phyloP scores from a whole-genome alignment of 169 alveolate genomes.

The Perkinsus olseni region DNA sequence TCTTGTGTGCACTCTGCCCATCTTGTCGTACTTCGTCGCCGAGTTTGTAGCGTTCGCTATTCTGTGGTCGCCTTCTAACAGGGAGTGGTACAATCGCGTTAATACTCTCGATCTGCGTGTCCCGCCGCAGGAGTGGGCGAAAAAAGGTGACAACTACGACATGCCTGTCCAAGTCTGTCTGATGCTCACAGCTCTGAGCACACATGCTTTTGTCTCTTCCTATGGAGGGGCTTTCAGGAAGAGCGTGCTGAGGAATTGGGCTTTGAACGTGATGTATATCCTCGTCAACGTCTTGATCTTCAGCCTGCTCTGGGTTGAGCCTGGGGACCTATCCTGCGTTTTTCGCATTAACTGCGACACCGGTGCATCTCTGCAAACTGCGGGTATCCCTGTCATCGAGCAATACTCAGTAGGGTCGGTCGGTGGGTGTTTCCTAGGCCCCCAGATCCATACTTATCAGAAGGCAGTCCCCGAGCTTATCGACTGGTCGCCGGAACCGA shows the following conservation, averaged over 20 bases:
- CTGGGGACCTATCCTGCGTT: slow-evolving; percentile 62
- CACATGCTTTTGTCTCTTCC: slow-evolving; percentile 61
- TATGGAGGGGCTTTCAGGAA: slow-evolving; percentile 67
- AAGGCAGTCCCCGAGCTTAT: too few relatives aligned
- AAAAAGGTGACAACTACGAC: slow-evolving; percentile 71
- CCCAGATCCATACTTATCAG: too few relatives aligned
- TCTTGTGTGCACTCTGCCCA: background rate
- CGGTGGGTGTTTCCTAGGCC: too few relatives aligned
- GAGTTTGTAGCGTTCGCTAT: background rate
- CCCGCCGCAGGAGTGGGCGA: background rate
- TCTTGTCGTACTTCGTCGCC: background rate
- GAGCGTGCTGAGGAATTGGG: slow-evolving; percentile 47
- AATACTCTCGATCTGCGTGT: too few relatives aligned
- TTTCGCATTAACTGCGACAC: slow-evolving; percentile 77
- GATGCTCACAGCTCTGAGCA: slow-evolving; percentile 63
- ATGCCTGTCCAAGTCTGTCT: slow-evolving; percentile 62
- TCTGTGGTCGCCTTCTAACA: too few relatives aligned
- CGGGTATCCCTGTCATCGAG: too few relatives aligned
- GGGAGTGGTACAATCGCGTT: too few relatives aligned
- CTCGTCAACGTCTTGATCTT: slow-evolving; percentile 27
- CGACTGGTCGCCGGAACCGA: too few relatives aligned
- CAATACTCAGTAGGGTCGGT: too few relatives aligned
- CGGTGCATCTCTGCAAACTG: slow-evolving; percentile 41
- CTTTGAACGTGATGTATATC: slow-evolving; percentile 36
- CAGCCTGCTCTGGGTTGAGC: slow-evolving; percentile 56